These are phyloP conservation scores for Millerago galiae DNA, from an alignment of 805 yeast genomes.

Conservation along the genomic window DNA sequence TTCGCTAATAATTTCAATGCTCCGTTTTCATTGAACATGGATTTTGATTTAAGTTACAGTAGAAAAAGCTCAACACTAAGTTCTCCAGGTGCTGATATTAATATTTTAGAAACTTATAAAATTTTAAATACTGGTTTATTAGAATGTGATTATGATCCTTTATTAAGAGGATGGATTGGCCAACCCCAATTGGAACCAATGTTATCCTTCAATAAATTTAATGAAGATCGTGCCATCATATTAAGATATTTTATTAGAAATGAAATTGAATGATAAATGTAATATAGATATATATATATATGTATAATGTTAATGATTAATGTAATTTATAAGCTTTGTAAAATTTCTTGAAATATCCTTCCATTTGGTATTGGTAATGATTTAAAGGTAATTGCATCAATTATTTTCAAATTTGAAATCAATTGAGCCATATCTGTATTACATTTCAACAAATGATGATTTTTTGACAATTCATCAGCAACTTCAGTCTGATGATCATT, in stretches of 20 bases:
- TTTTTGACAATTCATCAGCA: slow-evolving; percentile 45
- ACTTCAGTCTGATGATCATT: slow-evolving; percentile 82
- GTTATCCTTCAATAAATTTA: slow-evolving; percentile 6
- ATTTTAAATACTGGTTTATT: slow-evolving; percentile 10
- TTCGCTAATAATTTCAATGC: slow-evolving; percentile 14
- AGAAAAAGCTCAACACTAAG: neutral
- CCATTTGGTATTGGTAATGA: slow-evolving; percentile 22
- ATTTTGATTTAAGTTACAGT: neutral
- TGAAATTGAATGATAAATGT: neutral
- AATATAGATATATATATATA: too few relatives aligned
- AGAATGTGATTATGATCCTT: slow-evolving; percentile 15
- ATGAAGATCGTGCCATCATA: slow-evolving; percentile 16
- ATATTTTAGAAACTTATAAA: slow-evolving; percentile 1
- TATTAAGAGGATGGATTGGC: slow-evolving; percentile 8
- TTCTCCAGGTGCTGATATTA: neutral
- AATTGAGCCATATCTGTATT: slow-evolving; percentile 10
- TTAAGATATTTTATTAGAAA: slow-evolving; percentile 10
- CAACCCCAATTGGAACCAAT: slow-evolving; percentile 1
- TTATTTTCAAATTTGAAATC: slow-evolving; percentile 10
- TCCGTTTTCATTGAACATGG: slow-evolving; percentile 8
- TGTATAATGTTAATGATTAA: too few relatives aligned
- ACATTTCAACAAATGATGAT: slow-evolving; percentile 26
- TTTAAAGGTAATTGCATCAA: slow-evolving; percentile 10
- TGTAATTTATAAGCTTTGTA: slow-evolving; percentile 7
- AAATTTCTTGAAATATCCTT: slow-evolving; percentile 2